Base-by-base conservation (phyloP, 257 asterid species). In the Leonotis leonurus region DNA sequence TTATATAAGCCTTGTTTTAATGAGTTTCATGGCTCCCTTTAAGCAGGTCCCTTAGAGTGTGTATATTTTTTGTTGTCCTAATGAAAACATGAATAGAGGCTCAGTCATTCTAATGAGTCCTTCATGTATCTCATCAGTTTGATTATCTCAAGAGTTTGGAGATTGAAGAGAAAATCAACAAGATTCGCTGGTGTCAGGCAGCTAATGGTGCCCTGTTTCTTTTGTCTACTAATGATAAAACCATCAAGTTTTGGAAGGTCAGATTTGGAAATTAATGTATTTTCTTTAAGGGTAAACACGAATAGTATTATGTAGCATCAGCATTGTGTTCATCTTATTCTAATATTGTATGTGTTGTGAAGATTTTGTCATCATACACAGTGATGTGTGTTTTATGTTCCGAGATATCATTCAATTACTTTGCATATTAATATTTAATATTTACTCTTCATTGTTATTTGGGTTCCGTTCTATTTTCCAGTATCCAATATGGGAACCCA, bases 81-180 rank as follows among this genome's bases (percentile, higher is more conserved):
- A 27, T 16, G 45, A 33, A 32, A 29, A 45, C 24, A 44, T 49
- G 10, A 29, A 11, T 9, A 21, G 64, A 72, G 29, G 62, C 6
- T 55, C 65, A 68, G 27, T 50, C 62, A 71, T 64, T 40, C 43
- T 77, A 50, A 59, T 57, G 58, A 24, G 35, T 40, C 29, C 43
- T 81, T 37, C 9, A 43, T 52, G 64, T 73, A 43, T 43, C 60
- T 65, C 61, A 69, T 63, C 82, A 86, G 95, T 86, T 86, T 69
- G 95, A 86, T 75, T 86, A 86, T 78, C 88, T 86, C 58, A 86
- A 86, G 74, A 86, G 95, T 70, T 70, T 86, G 85, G 95, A 86
- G 81, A 86, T 86, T 25, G 95, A 86, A 77, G 95, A 86, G 85
- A 86, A 86, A 74, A 86, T 86, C 83, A 86, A 86, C 85, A 86